Base-by-base conservation (phyloP, 2,329 filamentous ascomycete genomes). In the Xylaria sp. region DNA sequence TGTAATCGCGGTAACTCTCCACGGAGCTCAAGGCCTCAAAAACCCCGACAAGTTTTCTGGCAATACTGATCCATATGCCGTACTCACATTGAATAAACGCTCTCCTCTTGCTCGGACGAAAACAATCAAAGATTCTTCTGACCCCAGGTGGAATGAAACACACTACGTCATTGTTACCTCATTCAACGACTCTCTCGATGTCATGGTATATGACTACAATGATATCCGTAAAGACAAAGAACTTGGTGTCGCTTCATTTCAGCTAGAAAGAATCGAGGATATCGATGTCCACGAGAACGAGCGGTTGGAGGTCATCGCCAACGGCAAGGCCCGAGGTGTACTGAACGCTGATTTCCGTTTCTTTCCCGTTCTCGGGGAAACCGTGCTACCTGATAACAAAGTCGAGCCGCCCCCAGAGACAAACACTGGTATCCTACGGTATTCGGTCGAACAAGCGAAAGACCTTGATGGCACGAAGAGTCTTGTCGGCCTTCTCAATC, bases 191-290 rank as follows among this genome's bases (percentile, higher is more conserved):
- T 85, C 90, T 27, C 82, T 99, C 57, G 95, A 94, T 21, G 84
- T 99, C 58, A 87, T 90, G 58, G 76, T 97, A 29, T 97, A 88
- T 71, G 95, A 99, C 76, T 97, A 89, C 83, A 99, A 99, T 71
- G 95, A 97, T 60, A 91, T 91, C 76, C 89, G 95, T 67, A 99
- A 98, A 79, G 93, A 97, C 79, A 97, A 97, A 80, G 92, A 97
- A 75, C 85, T 99, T 48, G 95, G 94, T 55, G 85, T 88, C 21
- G 92, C 93, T 1, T 93, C 90, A 0, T 99, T 99, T 75, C 81
- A 87, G 6, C 81, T 99, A 31, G 93, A 98, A 67, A 86, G 89
- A 64, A 79, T 99, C 0, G 91, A 97, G 75, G 85, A 90, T 54
- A 80, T 93, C 19, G 79, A 86, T 21, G 90, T 92, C 52, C 87